Conservation (phyloP, 2,329 filamentous ascomycete genomes). For the Thermothelomyces thermophilus region DNA sequence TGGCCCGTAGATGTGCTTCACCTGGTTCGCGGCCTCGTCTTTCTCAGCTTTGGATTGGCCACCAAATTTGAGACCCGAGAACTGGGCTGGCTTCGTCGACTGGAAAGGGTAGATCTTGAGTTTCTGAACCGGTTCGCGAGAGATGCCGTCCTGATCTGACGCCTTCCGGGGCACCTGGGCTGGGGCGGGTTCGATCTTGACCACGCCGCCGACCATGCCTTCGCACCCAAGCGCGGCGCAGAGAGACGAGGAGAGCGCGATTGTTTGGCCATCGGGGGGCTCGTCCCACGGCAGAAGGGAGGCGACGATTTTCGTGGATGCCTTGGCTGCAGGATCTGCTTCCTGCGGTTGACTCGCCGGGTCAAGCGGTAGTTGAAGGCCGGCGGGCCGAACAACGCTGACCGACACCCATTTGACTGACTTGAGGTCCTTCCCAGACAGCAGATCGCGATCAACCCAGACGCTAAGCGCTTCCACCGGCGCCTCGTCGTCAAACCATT, state of each 20-base stretch:
- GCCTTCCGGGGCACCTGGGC: conserved; percentile 60
- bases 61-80: conserved; percentile 72
- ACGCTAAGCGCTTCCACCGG: conserved; percentile 58
- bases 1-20: conserved; percentile 64
- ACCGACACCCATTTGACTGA: conserved; percentile 73
- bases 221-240: conserved; percentile 66
- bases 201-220: conserved; percentile 74
- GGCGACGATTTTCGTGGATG: conserved; percentile 65
- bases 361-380: conserved; percentile 64
- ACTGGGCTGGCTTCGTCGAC: conserved; percentile 45
- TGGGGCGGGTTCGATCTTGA: conserved; percentile 80
- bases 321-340: conserved; percentile 52
- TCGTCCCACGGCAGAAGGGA: conserved; percentile 75
- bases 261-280: conserved; percentile 73
- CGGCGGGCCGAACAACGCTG: conserved; percentile 79
- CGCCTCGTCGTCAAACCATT: conserved; percentile 65
- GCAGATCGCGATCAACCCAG: conserved; percentile 77
- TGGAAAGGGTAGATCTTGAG: conserved; percentile 80
- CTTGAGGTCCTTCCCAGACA: conserved; percentile 64
- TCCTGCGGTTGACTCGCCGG: conserved; percentile 62
- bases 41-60: conserved; percentile 78
- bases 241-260: conserved; percentile 69
- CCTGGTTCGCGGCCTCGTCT: conserved; percentile 66
- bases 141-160: conserved; percentile 24
- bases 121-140: conserved; percentile 42